Conservation (phyloP, 345 rosid species). For the Reutealis trisperma region DNA sequence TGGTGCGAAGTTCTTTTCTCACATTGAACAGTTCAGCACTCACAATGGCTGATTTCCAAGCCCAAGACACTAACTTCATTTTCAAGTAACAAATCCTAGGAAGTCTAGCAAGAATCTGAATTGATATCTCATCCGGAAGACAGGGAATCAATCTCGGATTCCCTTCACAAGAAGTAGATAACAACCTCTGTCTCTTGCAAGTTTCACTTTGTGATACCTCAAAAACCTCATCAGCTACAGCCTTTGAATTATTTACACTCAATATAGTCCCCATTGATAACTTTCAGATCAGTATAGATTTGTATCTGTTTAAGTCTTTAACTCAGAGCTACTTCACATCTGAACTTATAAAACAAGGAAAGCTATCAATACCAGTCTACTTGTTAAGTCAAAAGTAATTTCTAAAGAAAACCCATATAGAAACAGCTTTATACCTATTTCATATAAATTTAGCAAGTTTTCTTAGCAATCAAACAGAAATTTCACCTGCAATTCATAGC, state of each 20-base stretch:
- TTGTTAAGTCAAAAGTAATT: background rate
- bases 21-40: slow-evolving; percentile 58
- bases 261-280: slow-evolving; percentile 49
- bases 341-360: background rate
- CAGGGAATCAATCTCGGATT: slow-evolving; percentile 62
- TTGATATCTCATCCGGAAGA: slow-evolving; percentile 85
- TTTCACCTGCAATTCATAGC: background rate
- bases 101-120: slow-evolving; percentile 82
- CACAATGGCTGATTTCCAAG: slow-evolving; percentile 63
- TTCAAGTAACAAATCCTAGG: slow-evolving; percentile 67
- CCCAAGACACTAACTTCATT: slow-evolving; percentile 54
- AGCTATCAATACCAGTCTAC: background rate
- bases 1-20: slow-evolving; percentile 68
- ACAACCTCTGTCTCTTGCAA: slow-evolving; percentile 51
- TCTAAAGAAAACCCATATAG: background rate
- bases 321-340: background rate
- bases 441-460: background rate
- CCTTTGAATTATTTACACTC: slow-evolving; percentile 46
- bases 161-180: slow-evolving; percentile 34
- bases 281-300: background rate
- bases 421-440: background rate
- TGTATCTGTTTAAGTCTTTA: no score
- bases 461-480: background rate
- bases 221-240: slow-evolving; percentile 21
- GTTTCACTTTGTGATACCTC: slow-evolving; percentile 33